Percentiles rank a stretch among this genome's conserved stretches.
Evolutionary conservation across 176 grass and related monocot species (phyloP).

Genomic region (Phragmites australis): DNA sequence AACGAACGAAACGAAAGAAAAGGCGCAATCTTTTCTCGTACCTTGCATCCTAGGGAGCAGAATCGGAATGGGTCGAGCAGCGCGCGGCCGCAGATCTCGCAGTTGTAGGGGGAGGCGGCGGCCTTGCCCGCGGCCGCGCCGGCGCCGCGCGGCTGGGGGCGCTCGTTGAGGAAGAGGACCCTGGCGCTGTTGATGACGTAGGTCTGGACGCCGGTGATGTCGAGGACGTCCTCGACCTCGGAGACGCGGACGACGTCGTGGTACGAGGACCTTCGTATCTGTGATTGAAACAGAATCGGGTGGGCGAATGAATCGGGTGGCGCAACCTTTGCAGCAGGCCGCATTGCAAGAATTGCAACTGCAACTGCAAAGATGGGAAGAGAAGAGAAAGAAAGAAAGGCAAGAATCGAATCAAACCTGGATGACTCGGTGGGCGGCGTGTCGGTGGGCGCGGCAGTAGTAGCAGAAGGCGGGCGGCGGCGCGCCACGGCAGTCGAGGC

Average conservation of each 20-base stretch:
- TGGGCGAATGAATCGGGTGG: no score
- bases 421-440: constrained; percentile 67
- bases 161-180: constrained; percentile 86
- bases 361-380: neutral
- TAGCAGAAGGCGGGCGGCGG: constrained; percentile 69
- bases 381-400: neutral
- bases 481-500: constrained; percentile 61
- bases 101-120: constrained; percentile 56
- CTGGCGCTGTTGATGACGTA: constrained; percentile 93
- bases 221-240: constrained; percentile 69
- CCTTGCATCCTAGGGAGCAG: constrained; percentile 96
- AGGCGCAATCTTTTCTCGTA: constrained; percentile 24
- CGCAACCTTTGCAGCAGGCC: neutral
- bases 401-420: constrained; percentile 33
- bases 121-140: constrained; percentile 53
- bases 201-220: constrained; percentile 82
- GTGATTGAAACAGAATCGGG: neutral
- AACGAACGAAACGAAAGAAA: no score
- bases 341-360: neutral
- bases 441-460: constrained; percentile 69
- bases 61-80: constrained; percentile 91
- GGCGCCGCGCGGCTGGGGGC: constrained; percentile 66
- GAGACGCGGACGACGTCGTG: constrained; percentile 75
- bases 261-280: constrained; percentile 82
- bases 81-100: constrained; percentile 77